These are phyloP conservation scores for Apiospora saccharicola DNA, from an alignment of 2,329 filamentous ascomycete genomes.

Conservation along the genomic window DNA sequence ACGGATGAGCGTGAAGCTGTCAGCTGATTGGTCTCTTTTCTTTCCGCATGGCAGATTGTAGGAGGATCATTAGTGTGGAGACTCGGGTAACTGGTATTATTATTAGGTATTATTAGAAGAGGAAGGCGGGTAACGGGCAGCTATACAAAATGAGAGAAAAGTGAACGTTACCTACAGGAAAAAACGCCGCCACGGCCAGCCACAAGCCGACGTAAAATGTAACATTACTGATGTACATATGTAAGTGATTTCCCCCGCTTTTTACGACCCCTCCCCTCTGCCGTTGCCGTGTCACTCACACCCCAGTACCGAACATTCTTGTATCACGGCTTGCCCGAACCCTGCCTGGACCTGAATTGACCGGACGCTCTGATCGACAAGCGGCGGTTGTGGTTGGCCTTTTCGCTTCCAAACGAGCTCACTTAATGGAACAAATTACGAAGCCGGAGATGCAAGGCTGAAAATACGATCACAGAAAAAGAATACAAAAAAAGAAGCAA, in stretches of 20 bases:
- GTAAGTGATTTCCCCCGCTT: slow-evolving; percentile 4
- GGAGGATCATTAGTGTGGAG: slow-evolving; percentile 1
- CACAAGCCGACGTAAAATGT: background rate
- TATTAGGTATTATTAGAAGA: background rate
- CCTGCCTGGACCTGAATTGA: too few relatives aligned
- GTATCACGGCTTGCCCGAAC: slow-evolving; percentile 3
- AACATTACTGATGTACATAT: too few relatives aligned
- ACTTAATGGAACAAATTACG: background rate
- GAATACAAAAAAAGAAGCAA: background rate
- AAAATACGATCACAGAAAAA: background rate
- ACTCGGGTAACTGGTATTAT: background rate
- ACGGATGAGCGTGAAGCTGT: background rate
- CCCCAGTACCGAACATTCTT: background rate
- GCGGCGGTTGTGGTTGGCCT: background rate
- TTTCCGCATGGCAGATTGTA: background rate
- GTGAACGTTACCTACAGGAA: background rate
- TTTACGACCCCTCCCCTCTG: background rate
- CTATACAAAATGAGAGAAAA: background rate
- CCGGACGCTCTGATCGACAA: background rate
- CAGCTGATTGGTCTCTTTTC: background rate
- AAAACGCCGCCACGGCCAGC: background rate
- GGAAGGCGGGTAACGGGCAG: background rate
- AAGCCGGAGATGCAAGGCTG: background rate
- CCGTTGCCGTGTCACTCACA: slow-evolving; percentile 2
- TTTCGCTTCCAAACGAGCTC: background rate